Percentiles rank a stretch among this genome's conserved stretches.
Conservation (phyloP, 176 grass and related monocot species). For the Poa pratensis region DNA sequence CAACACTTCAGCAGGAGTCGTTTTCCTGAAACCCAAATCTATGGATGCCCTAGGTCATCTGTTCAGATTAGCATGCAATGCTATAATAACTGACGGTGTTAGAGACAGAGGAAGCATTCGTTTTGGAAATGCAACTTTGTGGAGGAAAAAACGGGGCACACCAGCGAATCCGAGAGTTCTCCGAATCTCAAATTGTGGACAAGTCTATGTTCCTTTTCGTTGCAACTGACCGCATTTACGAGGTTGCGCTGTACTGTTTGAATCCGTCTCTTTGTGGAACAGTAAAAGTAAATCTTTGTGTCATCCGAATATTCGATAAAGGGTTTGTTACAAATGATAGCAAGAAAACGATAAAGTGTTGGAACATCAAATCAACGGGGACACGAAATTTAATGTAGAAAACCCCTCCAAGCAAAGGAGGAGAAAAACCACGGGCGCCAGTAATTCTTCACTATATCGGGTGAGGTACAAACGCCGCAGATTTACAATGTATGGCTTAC, state of each 20-base stretch:
- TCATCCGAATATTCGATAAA: not conserved
- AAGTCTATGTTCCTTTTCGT: not conserved
- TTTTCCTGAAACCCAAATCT: not conserved
- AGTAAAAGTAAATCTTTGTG: not conserved
- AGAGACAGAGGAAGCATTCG: not conserved
- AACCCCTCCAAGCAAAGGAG: no score
- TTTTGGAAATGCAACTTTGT: constrained; percentile 10
- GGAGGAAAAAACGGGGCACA: not conserved
- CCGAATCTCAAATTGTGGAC: not conserved
- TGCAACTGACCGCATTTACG: not conserved
- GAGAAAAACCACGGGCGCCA: no score
- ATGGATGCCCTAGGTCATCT: not conserved
- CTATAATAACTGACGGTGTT: not conserved
- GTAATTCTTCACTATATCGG: no score
- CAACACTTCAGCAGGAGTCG: not conserved
- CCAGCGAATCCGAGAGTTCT: constrained; percentile 1
- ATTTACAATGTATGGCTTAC: no score
- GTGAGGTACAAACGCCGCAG: no score
- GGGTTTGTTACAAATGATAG: no score
- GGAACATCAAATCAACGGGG: no score
- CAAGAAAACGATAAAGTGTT: no score
- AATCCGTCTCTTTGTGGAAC: not conserved
- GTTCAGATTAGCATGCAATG: not conserved
- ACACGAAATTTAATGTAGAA: no score
- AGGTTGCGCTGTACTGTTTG: not conserved